A percentile compares a stretch with the other conserved stretches of the same genome.
These are phyloP conservation scores for Silene coronaria DNA, from an alignment of 179 eudicot species.

Conservation along the genomic window DNA sequence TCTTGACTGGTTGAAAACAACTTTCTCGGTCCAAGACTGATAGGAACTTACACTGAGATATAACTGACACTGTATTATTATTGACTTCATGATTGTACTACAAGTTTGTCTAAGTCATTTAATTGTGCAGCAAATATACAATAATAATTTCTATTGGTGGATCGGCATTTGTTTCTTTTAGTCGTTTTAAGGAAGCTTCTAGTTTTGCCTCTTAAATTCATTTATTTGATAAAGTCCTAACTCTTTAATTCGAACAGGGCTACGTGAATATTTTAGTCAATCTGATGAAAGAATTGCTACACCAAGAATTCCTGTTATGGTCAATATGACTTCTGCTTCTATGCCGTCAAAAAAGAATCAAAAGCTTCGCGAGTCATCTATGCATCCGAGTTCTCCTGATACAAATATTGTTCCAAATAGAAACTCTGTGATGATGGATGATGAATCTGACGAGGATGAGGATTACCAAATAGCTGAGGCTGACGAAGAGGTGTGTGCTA, in stretches of 20 bases:
- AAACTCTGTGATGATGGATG: conserved; percentile 77
- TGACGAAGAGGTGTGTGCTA: conserved; percentile 61
- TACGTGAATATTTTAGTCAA: conserved; percentile 90
- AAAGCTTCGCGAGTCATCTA: conserved; percentile 43
- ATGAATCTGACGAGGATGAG: conserved; percentile 92
- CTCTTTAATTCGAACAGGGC: conserved; percentile 42
- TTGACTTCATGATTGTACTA: neutral
- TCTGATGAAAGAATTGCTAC: conserved; percentile 76
- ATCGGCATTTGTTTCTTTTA: neutral
- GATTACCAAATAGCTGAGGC: conserved; percentile 67
- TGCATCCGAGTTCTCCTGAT: conserved; percentile 44
- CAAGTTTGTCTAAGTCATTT: neutral
- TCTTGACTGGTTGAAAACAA: conserved; percentile 1
- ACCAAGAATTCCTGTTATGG: conserved; percentile 95
- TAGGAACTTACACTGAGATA: neutral
- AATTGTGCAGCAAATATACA: neutral
- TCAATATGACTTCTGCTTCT: conserved; percentile 83
- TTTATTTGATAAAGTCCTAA: neutral
- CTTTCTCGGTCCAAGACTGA: neutral
- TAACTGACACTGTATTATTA: neutral
- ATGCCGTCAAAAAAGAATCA: conserved; percentile 56
- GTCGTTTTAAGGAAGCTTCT: neutral
- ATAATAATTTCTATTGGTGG: neutral
- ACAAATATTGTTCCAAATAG: conserved; percentile 54
- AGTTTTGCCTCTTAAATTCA: neutral